Evolutionary conservation across 805 yeast genomes (phyloP).

Genomic region (Metahyphopichia silvanorum): DNA sequence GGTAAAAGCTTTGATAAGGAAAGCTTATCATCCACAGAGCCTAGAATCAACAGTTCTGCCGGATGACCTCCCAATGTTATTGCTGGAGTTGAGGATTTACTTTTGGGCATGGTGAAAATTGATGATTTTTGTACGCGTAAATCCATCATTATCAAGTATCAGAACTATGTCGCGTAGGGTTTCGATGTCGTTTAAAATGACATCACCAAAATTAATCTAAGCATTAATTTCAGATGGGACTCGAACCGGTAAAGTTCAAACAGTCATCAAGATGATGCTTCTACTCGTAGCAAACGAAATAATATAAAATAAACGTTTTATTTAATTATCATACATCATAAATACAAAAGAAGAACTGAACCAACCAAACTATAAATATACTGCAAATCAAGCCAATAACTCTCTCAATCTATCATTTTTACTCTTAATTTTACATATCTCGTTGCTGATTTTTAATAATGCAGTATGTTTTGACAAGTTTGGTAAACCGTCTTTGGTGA

Average conservation of each 20-base stretch:
- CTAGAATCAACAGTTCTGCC: constrained; percentile 7
- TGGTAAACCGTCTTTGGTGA: constrained; percentile 43
- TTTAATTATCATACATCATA: neutral
- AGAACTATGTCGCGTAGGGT: too few relatives aligned
- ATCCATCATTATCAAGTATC: too few relatives aligned
- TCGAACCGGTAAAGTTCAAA: too few relatives aligned
- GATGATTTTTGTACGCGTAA: too few relatives aligned
- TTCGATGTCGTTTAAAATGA: too few relatives aligned
- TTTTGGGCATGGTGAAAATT: constrained; percentile 3
- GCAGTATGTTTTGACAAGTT: constrained; percentile 43
- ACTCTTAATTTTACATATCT: constrained; percentile 29
- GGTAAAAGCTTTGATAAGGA: constrained; percentile 18
- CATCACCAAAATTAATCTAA: too few relatives aligned
- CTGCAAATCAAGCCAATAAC: constrained; percentile 18
- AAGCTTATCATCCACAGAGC: constrained; percentile 14
- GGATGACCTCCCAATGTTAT: constrained; percentile 7
- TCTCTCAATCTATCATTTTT: constrained; percentile 31
- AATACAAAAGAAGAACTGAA: neutral
- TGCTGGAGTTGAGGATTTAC: constrained; percentile 6
- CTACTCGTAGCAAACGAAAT: too few relatives aligned
- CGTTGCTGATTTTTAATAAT: constrained; percentile 35
- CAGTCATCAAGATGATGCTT: too few relatives aligned
- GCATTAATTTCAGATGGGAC: too few relatives aligned
- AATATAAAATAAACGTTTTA: too few relatives aligned
- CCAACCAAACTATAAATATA: neutral